phyloP scores from a whole-genome alignment of 768 basidiomycete species.

The Daedaleopsis nitida region DNA sequence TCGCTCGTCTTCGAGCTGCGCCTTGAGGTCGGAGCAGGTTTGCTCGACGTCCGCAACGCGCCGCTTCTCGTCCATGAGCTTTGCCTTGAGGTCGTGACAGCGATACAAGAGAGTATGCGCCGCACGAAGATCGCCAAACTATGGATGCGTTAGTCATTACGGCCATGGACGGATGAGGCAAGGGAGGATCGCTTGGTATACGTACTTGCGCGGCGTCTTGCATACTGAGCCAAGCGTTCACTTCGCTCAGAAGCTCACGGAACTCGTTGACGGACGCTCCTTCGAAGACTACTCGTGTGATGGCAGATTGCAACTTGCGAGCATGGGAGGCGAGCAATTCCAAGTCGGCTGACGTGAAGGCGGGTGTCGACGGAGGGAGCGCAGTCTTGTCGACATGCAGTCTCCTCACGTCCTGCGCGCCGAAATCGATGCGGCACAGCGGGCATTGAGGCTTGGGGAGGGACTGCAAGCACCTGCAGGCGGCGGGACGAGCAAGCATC shows the following conservation, averaged over 20 bases:
- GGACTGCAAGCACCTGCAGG: constrained; percentile 54
- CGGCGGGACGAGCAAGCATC: neutral
- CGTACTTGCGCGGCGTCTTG: constrained; percentile 26
- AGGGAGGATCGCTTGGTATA: neutral
- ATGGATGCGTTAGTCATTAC: neutral
- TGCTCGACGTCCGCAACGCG: constrained; percentile 15
- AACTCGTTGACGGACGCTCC: constrained; percentile 40
- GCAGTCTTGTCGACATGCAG: constrained; percentile 62
- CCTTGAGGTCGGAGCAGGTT: constrained; percentile 19
- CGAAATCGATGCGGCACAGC: constrained; percentile 61
- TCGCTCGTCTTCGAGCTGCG: constrained; percentile 29
- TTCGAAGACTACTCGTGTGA: constrained; percentile 54
- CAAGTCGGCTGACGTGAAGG: constrained; percentile 9
- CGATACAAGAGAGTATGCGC: constrained; percentile 25
- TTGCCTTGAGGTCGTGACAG: constrained; percentile 19
- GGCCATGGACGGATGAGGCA: neutral
- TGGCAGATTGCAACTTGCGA: constrained; percentile 53
- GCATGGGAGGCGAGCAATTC: constrained; percentile 37
- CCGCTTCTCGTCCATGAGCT: constrained; percentile 19
- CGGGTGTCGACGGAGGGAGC: constrained; percentile 16
- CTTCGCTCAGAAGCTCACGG: constrained; percentile 23
- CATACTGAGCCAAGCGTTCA: constrained; percentile 25
- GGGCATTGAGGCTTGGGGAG: constrained; percentile 57
- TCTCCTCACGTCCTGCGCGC: constrained; percentile 45
- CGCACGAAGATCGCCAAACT: constrained; percentile 30